These are phyloP conservation scores for Zea luxurians DNA, from an alignment of 176 grass and related monocot species.

Conservation along the genomic window DNA sequence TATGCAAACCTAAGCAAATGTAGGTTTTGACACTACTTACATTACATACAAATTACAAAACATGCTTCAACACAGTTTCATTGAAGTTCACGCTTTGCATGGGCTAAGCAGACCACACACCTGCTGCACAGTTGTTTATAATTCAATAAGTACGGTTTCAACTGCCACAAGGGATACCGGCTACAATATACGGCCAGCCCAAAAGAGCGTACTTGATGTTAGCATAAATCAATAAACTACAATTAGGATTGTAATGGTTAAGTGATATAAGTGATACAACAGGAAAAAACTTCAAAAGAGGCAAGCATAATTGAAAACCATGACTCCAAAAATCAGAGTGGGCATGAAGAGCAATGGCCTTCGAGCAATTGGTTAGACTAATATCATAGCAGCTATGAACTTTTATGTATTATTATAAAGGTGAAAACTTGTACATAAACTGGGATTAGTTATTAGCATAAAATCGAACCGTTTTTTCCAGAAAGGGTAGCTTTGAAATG, in stretches of 20 bases:
- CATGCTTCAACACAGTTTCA: not conserved
- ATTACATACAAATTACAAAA: not conserved
- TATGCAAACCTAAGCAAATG: not conserved
- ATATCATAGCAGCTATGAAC: not conserved
- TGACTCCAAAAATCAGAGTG: not conserved
- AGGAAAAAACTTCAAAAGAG: not conserved
- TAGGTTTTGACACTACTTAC: not conserved
- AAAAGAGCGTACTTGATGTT: not conserved
- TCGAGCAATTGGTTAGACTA: not conserved
- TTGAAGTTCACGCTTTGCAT: not conserved
- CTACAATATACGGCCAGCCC: not conserved
- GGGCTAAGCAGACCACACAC: not conserved
- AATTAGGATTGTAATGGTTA: not conserved
- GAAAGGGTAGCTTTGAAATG: slow-evolving; percentile 5
- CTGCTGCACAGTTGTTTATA: not conserved
- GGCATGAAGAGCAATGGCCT: not conserved
- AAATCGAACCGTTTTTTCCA: not conserved
- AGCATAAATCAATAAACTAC: not conserved
- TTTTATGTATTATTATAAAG: not conserved
- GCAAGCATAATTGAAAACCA: not conserved
- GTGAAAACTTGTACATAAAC: not conserved
- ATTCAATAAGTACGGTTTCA: not conserved
- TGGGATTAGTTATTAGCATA: not conserved
- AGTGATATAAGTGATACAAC: not conserved
- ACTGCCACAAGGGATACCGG: not conserved